Conservation (phyloP, 2,329 filamentous ascomycete genomes). For the Aschersonia sp. region DNA sequence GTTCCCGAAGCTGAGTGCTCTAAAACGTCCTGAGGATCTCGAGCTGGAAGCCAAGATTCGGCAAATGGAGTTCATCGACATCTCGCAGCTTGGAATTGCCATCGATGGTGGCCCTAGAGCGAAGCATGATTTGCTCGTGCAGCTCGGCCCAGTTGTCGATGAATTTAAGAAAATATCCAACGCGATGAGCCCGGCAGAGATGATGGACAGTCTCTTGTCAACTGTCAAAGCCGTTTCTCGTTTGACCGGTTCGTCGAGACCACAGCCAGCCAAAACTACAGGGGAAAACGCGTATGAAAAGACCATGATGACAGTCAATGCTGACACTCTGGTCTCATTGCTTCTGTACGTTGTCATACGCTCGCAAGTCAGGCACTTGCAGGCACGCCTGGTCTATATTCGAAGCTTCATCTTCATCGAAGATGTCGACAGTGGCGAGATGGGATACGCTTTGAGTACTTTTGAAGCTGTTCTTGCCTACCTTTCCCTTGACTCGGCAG, state of each 20-base stretch:
- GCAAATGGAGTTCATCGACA: constrained; percentile 87
- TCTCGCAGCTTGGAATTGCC: constrained; percentile 82
- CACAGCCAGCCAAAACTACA: constrained; percentile 16
- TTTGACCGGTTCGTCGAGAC: constrained; percentile 36
- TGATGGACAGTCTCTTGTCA: constrained; percentile 66
- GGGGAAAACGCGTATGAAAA: constrained; percentile 30
- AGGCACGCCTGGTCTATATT: constrained; percentile 86
- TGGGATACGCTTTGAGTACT: constrained; percentile 91
- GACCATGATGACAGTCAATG: constrained; percentile 51
- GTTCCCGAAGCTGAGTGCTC: constrained; percentile 66
- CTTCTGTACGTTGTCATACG: constrained; percentile 86
- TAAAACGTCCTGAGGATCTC: constrained; percentile 68
- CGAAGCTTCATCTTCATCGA: constrained; percentile 96
- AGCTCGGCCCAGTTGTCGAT: constrained; percentile 67
- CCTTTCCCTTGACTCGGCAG: constrained; percentile 66
- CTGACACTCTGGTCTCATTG: constrained; percentile 84
- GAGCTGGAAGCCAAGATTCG: constrained; percentile 82
- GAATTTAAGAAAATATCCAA: constrained; percentile 76
- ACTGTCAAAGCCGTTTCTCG: constrained; percentile 76
- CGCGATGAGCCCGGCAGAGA: constrained; percentile 72
- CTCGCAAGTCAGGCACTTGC: constrained; percentile 73
- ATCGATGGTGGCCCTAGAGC: constrained; percentile 66
- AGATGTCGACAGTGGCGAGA: constrained; percentile 90
- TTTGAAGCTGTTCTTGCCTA: constrained; percentile 91
- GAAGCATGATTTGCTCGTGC: constrained; percentile 67